Conservation (phyloP, 2,329 filamentous ascomycete species). For the Tolypocladium amazonense region DNA sequence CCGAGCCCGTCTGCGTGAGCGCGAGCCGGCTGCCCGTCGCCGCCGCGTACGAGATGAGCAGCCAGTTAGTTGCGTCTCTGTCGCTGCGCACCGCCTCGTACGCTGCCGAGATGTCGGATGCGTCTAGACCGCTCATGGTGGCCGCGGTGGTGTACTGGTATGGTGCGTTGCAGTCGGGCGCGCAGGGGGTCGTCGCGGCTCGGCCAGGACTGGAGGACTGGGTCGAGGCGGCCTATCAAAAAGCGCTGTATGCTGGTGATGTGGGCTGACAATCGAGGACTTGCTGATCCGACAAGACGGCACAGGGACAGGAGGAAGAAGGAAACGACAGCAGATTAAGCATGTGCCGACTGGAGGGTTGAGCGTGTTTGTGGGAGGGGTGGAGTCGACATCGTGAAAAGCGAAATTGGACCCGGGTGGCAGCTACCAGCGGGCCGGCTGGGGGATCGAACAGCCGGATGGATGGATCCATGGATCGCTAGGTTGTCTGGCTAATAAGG, state of each 20-base stretch:
- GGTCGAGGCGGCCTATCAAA: background rate
- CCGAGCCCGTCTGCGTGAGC: slow-evolving; percentile 47
- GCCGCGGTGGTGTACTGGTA: background rate
- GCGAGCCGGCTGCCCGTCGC: slow-evolving; percentile 44
- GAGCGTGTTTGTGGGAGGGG: background rate
- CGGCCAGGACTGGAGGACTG: background rate
- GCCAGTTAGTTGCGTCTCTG: slow-evolving; percentile 56
- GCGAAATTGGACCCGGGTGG: background rate
- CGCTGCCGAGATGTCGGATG: slow-evolving; percentile 49
- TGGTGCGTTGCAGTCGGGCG: background rate
- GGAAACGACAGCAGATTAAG: background rate
- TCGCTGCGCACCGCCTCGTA: slow-evolving; percentile 59
- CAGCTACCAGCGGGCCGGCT: background rate
- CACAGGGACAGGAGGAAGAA: background rate
- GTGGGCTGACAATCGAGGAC: background rate
- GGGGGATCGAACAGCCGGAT: background rate
- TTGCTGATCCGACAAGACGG: background rate
- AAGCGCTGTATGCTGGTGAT: background rate
- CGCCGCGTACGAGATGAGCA: slow-evolving; percentile 51
- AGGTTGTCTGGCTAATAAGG: background rate
- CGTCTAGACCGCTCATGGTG: slow-evolving; percentile 44
- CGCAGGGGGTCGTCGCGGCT: background rate
- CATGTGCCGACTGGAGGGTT: background rate
- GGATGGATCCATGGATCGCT: background rate
- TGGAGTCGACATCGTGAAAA: background rate